Percentiles rank a stretch among this genome's conserved stretches.
These are phyloP conservation scores for Cryptococcus sp. DNA, from an alignment of 1,284 basidiomycete genomes.

Conservation along the genomic window DNA sequence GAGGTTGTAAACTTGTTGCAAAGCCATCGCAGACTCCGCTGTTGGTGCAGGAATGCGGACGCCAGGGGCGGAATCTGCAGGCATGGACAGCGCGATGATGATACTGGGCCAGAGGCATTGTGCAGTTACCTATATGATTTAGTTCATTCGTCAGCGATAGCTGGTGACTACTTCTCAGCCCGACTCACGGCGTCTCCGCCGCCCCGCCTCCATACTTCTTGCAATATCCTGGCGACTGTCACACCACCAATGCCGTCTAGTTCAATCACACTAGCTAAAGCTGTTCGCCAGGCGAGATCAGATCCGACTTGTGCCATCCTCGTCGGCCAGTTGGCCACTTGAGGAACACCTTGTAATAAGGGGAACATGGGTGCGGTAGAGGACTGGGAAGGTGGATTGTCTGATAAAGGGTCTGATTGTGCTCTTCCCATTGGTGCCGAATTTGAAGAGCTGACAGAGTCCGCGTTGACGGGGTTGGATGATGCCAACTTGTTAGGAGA, in stretches of 20 bases:
- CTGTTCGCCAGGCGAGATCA: slow-evolving; percentile 37
- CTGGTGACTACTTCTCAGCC: background rate
- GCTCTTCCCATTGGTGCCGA: slow-evolving; percentile 1
- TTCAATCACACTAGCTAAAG: slow-evolving; percentile 39
- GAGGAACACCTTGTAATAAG: background rate
- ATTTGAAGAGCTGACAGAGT: background rate
- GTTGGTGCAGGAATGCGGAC: slow-evolving; percentile 31
- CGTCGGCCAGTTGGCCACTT: slow-evolving; percentile 2
- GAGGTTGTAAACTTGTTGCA: slow-evolving; percentile 45
- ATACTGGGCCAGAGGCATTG: slow-evolving; percentile 45
- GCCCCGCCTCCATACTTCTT: slow-evolving; percentile 47
- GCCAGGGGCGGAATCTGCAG: slow-evolving; percentile 11
- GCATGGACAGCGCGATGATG: slow-evolving; percentile 36
- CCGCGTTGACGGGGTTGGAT: slow-evolving; percentile 1
- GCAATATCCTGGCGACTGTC: slow-evolving; percentile 33
- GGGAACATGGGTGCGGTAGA: background rate
- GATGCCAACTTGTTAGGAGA: slow-evolving; percentile 3
- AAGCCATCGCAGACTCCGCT: slow-evolving; percentile 31
- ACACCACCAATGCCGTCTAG: slow-evolving; percentile 47
- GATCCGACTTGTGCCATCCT: slow-evolving; percentile 23
- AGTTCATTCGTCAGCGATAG: background rate
- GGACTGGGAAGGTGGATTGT: background rate
- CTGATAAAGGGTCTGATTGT: slow-evolving; percentile 14
- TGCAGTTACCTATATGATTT: slow-evolving; percentile 30
- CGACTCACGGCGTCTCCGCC: slow-evolving; percentile 43